Base-by-base conservation (phyloP, 2,329 filamentous ascomycete genomes). In the Alternaria novae-zelandiae region DNA sequence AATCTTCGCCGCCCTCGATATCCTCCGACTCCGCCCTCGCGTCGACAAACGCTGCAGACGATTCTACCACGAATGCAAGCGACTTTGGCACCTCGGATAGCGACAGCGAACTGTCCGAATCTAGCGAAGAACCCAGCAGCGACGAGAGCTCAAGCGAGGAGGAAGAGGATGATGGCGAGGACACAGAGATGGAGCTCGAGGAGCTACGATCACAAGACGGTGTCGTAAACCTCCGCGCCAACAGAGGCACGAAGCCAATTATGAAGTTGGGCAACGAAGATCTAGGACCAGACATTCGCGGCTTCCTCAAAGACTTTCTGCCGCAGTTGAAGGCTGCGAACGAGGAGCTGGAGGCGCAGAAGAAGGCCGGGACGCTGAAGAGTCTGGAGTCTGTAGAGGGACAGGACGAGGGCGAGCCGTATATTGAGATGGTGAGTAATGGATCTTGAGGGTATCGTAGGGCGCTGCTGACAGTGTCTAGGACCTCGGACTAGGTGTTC, bases 401-500 rank as follows among this genome's bases (percentile, higher is more conserved):
- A 15, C 49, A 59, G n/a, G 73, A 74, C 1, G 77, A 73, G 13
- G 70, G 68, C 2, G 66, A 70, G 32, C 72, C 76, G 36, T 80
- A 82, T 51, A 82, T 82, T 59, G 81, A 83, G 62, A 80, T 82
- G 81, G 78, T 80, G 58, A 62, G 75, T 54, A 26, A 4, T 36
- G 44, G 41, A 25, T 12, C 32, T 20, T 13, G 5, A 12, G 7
- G 26, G 12, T 15, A 5, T 15, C 20, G 21, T 8, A 30, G 17
- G 43, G 8, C 32, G 45, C 21, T 58, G 23, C 59, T 73, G 41
- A 72, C 68, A 20, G 20, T 51, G 9, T 46, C 53, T 30, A 78
- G 73, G 68, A 83, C 65, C 80, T 84, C n/a, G 82, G 82, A 21
- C 75, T 84, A 36, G 82, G 82, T n/a, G 82, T 84, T 13, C 73